A percentile compares a stretch with the other conserved stretches of the same genome.
Evolutionary conservation across 1,139 yeast genomes (phyloP).

Genomic region (Debaryomyces subglobosus): DNA sequence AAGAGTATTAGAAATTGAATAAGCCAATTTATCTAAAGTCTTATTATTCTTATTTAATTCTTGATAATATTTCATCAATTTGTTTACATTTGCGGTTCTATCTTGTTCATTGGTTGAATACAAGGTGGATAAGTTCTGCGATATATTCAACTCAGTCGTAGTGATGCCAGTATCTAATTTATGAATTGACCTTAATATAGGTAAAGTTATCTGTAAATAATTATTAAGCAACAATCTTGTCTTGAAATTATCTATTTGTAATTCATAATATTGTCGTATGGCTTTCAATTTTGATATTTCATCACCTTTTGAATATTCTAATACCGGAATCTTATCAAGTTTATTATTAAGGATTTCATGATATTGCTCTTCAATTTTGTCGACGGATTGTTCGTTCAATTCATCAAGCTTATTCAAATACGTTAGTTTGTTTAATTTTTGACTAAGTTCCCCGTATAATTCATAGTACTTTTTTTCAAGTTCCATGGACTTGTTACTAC

Average conservation of each 20-base stretch:
- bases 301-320: not conserved
- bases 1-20: slow-evolving; percentile 9
- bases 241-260: slow-evolving; percentile 28
- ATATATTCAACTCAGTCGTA: slow-evolving; percentile 32
- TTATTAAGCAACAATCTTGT: slow-evolving; percentile 27
- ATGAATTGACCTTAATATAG: slow-evolving; percentile 38
- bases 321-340: not conserved
- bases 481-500: slow-evolving; percentile 11
- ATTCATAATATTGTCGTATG: slow-evolving; percentile 22
- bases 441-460: slow-evolving; percentile 24
- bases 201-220: slow-evolving; percentile 30
- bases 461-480: slow-evolving; percentile 27
- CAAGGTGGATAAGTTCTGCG: slow-evolving; percentile 26
- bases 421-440: slow-evolving; percentile 32
- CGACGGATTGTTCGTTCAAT: slow-evolving; percentile 17
- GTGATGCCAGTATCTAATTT: slow-evolving; percentile 31
- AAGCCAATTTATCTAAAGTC: slow-evolving; percentile 9
- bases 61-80: slow-evolving; percentile 20
- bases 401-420: slow-evolving; percentile 30
- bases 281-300: slow-evolving; percentile 13
- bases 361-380: slow-evolving; percentile 18
- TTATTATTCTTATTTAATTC: slow-evolving; percentile 12
- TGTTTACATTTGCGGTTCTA: slow-evolving; percentile 19
- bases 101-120: slow-evolving; percentile 18
- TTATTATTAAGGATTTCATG: slow-evolving; percentile 10